Percentiles rank a stretch among this genome's conserved stretches.
phyloP scores from a whole-genome alignment of 176 grass and related monocot genomes.

The Metroxylon sagu region DNA sequence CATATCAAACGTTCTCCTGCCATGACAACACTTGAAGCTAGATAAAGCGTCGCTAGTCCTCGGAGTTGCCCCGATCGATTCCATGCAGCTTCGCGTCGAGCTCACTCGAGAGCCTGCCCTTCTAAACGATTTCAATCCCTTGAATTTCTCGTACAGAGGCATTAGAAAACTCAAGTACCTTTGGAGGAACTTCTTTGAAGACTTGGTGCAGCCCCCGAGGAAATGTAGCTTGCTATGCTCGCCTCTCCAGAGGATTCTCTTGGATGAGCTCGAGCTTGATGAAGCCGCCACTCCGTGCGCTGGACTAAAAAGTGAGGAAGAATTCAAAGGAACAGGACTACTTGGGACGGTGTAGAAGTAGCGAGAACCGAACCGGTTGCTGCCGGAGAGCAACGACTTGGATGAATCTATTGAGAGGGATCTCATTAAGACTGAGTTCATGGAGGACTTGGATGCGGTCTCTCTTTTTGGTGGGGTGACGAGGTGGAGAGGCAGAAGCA shows the following conservation, averaged over 20 bases:
- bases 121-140: not conserved
- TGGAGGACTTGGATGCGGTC: not conserved
- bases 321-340: not conserved
- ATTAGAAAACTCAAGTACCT: constrained; percentile 9
- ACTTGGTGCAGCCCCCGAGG: not conserved
- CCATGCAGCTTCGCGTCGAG: no score
- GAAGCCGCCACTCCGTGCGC: not conserved
- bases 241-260: not conserved
- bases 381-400: constrained; percentile 18
- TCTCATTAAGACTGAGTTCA: not conserved
- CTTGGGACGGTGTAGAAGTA: not conserved
- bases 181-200: constrained; percentile 1
- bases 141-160: not conserved
- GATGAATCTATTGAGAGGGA: constrained; percentile 20
- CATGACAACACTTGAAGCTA: constrained; percentile 2
- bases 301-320: not conserved
- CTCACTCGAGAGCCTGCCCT: no score
- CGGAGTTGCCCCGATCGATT: not conserved
- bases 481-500: constrained; percentile 1
- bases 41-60: not conserved
- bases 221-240: constrained; percentile 4
- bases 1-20: not conserved
- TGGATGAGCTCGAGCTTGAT: not conserved
- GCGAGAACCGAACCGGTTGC: constrained; percentile 6
- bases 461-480: not conserved